Evolutionary conservation across 768 basidiomycete genomes (phyloP), one percentile per base, ranked within the genome.

Genomic region (Suillus subaureus): DNA sequence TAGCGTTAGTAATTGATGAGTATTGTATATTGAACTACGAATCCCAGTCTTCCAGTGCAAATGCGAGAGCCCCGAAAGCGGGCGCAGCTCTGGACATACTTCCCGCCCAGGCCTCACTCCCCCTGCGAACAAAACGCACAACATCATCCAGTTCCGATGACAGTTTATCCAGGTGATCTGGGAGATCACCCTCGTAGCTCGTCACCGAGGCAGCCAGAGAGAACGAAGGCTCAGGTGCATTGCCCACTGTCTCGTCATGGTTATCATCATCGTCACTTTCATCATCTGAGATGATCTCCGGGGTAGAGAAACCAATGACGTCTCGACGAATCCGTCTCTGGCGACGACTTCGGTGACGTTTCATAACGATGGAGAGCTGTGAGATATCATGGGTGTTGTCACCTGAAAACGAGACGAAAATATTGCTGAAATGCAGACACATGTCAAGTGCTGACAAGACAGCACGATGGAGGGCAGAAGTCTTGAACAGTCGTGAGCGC

Each of bases 31-130:
- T 6, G n/a, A 26, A 61, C 67, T 61, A 76, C 21, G 64, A 77
- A 75, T 92, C 91, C 91, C 92, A 94, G 72, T 92, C 92, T 62
- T 93, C 90, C 65, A 94, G 78, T 49, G 85, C 80, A 74, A 94
- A 94, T 12, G 91, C 89, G 61, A 94, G 78, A 39, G 91, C 82
- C 1, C 86, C 89, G 72, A 92, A 93, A 1, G 88, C 80, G 35
- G 87, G 74, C 15, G 88, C 86, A 33, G 82, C 85, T 61, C 88
- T 87, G 21, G 82, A 82, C n/a, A 79, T 74, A 0, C 89, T 87
- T 47, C 84, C 84, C 15, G 89, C 89, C 28, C 93, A 78, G 69
- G 80, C 86, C 73, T 94, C 93, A 8, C 88, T 86, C 0, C 89
- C 89, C 35, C 90, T 79, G 52, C 89, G 77, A 6, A 93, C 72